Base-by-base conservation (phyloP, 352 stramenopile species). In the Blastocystis sp. region DNA sequence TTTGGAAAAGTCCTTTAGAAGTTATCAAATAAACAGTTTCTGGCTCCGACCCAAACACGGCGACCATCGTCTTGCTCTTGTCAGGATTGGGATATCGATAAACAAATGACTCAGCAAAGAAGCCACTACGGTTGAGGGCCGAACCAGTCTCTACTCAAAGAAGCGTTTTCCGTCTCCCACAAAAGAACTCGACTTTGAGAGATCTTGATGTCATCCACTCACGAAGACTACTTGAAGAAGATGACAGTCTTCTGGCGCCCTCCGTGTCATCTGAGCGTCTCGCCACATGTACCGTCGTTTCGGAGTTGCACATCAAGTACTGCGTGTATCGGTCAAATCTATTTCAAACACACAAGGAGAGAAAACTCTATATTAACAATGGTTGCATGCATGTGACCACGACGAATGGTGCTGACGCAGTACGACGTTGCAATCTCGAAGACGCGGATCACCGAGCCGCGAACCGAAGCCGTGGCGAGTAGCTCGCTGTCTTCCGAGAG, bases 261-360 rank as follows among this genome's bases (percentile, higher is more conserved):
- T n/a, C 56, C 37, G 56, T 16, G 37, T n/a, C 56, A 59, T n/a
- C 20, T 18, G 53, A 11, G 7, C 47, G 43, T 13, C 39, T 62
- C 34, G 70, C 70, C 4, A 81, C 41, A 30, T 81, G 70, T 11
- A 81, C 39, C 30, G 70, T 81, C 47, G 70, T 81, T 8, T 26
- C 70, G 18, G 70, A 64, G 26, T 81, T 81, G 54, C 70, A 81
- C 41, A 81, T 54, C 24, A 81, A 34, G 56, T 81, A 81, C 54
- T 81, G 70, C 70, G 47, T 45, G 26, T 62, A 47, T 7, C 20
- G 13, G 24, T 81, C 70, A n/a, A 81, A 81, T 65, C 70, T 81
- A 41, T 11, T 62, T 43, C 41, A 9, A 59, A 20, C 41, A 5
- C 6, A 11, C 18, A 43, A 6, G 37, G 11, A 30, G 6, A 18